phyloP scores from a whole-genome alignment of 148 eudicot species.

The Simmondsia chinensis region DNA sequence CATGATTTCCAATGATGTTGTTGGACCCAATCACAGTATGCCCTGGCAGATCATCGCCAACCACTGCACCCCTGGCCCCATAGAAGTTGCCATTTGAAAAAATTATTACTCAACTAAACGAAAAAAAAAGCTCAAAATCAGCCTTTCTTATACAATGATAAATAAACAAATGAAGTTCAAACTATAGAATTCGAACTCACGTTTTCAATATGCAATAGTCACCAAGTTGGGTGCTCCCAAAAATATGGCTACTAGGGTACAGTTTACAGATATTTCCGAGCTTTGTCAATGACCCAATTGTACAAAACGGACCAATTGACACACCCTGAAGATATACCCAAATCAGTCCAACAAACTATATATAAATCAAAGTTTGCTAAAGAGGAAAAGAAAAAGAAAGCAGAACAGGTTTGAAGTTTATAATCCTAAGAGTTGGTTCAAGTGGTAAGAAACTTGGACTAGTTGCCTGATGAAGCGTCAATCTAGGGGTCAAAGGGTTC shows the following conservation, averaged over 20 bases:
- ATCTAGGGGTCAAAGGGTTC: too few species aligned
- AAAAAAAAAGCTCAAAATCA: neutral
- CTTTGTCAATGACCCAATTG: constrained; percentile 66
- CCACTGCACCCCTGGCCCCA: constrained; percentile 67
- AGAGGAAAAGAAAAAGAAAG: too few species aligned
- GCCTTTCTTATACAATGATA: neutral
- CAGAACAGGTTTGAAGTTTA: too few species aligned
- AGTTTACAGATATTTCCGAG: constrained; percentile 77
- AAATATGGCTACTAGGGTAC: constrained; percentile 84
- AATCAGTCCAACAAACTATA: too few species aligned
- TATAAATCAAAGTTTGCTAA: too few species aligned
- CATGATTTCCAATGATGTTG: constrained; percentile 84
- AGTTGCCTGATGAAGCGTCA: too few species aligned
- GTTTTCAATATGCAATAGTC: constrained; percentile 69
- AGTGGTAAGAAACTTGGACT: too few species aligned
- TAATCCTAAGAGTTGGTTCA: too few species aligned
- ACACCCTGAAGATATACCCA: too few species aligned
- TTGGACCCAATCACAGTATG: constrained; percentile 66
- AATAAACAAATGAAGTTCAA: neutral
- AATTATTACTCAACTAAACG: too few species aligned
- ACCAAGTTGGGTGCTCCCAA: constrained; percentile 77
- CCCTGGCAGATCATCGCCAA: constrained; percentile 95
- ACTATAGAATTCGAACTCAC: constrained; percentile 27
- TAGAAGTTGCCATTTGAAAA: neutral
- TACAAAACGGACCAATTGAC: constrained; percentile 94